Evolutionary conservation across 1,284 basidiomycete genomes (phyloP).

Genomic region (Xerocomus minutiporus): DNA sequence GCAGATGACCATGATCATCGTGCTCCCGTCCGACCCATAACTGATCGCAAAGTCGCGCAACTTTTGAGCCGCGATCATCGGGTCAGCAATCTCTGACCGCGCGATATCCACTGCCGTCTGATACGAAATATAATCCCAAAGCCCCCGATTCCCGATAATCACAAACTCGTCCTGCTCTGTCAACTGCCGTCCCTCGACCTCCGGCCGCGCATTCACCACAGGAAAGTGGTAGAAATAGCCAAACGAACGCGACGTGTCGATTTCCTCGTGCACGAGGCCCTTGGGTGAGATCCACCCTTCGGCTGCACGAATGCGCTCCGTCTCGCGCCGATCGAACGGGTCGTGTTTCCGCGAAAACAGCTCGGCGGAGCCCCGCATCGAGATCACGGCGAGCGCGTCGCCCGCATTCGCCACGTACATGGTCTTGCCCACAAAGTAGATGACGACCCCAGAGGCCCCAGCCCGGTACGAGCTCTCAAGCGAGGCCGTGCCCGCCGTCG

Average conservation of each 20-base stretch:
- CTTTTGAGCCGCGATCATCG: conserved; percentile 97
- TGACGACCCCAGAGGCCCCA: conserved; percentile 85
- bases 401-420: conserved; percentile 92
- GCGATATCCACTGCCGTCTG: conserved; percentile 98
- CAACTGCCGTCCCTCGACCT: conserved; percentile 69
- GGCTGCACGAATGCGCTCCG: conserved; percentile 80
- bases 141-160: conserved; percentile 88
- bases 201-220: conserved; percentile 86
- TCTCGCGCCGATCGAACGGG: conserved; percentile 86
- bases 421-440: conserved; percentile 80
- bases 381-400: conserved; percentile 86
- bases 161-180: conserved; percentile 93
- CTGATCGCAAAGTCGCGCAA: conserved; percentile 95
- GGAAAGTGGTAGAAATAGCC: conserved; percentile 92
- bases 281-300: conserved; percentile 97
- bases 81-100: conserved; percentile 77
- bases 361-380: conserved; percentile 74
- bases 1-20: conserved; percentile 97
- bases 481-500: conserved; percentile 33
- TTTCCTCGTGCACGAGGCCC: conserved; percentile 89
- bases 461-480: conserved; percentile 49
- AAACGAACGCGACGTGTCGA: conserved; percentile 89
- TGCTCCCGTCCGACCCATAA: conserved; percentile 91
- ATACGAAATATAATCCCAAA: conserved; percentile 94
- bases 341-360: conserved; percentile 83